phyloP scores from a whole-genome alignment of 2,329 filamentous ascomycete genomes.

The Penicillium verrucosum region DNA sequence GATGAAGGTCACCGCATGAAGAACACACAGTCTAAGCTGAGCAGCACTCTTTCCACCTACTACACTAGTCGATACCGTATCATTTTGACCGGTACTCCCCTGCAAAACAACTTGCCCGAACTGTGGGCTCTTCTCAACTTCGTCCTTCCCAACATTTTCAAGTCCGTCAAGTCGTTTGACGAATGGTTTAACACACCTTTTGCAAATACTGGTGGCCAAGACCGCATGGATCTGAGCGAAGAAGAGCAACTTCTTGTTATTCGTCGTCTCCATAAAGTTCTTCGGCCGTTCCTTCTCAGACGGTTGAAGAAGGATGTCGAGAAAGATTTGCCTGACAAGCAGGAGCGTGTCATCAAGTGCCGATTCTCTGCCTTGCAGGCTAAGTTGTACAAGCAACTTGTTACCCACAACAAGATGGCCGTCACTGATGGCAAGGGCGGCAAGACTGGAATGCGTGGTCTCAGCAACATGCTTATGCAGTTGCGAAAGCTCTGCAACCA shows the following conservation, averaged over 20 bases:
- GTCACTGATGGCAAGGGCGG: slow-evolving; percentile 94
- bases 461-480: slow-evolving; percentile 99
- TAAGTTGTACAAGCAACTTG: slow-evolving; percentile 95
- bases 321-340: slow-evolving; percentile 97
- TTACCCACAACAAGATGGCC: slow-evolving; percentile 89
- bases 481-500: slow-evolving; percentile 98
- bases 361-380: slow-evolving; percentile 93
- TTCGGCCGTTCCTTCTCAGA: slow-evolving; percentile 93
- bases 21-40: slow-evolving; percentile 94
- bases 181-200: slow-evolving; percentile 99
- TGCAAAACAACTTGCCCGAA: slow-evolving; percentile 95
- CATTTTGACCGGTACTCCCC: slow-evolving; percentile 92
- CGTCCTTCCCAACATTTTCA: slow-evolving; percentile 97
- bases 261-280: slow-evolving; percentile 94
- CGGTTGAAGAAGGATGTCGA: slow-evolving; percentile 99
- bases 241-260: slow-evolving; percentile 99
- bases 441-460: slow-evolving; percentile 86
- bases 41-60: slow-evolving; percentile 89
- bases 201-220: slow-evolving; percentile 94
- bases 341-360: slow-evolving; percentile 98
- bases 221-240: slow-evolving; percentile 99
- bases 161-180: slow-evolving; percentile 97
- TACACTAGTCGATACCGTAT: slow-evolving; percentile 93
- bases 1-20: slow-evolving; percentile 99
- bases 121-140: slow-evolving; percentile 99